phyloP scores from a whole-genome alignment of 2,329 filamentous ascomycete species.

The Trichoderma brevicompactum region DNA sequence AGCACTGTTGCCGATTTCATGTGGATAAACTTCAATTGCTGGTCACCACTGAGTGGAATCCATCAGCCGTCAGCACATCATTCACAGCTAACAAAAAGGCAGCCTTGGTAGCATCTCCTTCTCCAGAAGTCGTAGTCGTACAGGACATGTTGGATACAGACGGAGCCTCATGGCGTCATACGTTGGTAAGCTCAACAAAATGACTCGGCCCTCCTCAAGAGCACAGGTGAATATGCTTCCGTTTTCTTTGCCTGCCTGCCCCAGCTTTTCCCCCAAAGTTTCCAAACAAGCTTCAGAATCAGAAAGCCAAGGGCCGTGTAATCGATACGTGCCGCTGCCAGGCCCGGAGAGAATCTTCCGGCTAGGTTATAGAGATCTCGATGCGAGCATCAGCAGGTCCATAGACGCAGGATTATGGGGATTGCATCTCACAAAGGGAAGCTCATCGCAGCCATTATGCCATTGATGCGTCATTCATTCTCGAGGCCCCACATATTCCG shows the following conservation, averaged over 20 bases:
- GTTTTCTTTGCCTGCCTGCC: no score
- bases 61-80: no score
- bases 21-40: no score
- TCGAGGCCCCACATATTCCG: not conserved
- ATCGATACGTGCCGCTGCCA: not conserved
- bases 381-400: slow-evolving; percentile 14
- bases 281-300: slow-evolving; percentile 8
- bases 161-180: no score
- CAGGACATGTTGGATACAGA: no score
- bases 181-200: no score
- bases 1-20: no score
- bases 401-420: not conserved
- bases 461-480: slow-evolving; percentile 17
- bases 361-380: slow-evolving; percentile 11
- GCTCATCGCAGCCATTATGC: slow-evolving; percentile 15
- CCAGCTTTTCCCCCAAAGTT: not conserved
- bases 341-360: slow-evolving; percentile 16
- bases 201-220: no score
- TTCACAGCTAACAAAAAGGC: no score
- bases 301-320: not conserved
- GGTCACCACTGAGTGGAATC: no score
- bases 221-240: no score
- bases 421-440: not conserved
- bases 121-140: not conserved
- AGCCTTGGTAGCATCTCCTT: not conserved